Base-by-base conservation (phyloP, 768 basidiomycete genomes). In the Mycena latifolia region DNA sequence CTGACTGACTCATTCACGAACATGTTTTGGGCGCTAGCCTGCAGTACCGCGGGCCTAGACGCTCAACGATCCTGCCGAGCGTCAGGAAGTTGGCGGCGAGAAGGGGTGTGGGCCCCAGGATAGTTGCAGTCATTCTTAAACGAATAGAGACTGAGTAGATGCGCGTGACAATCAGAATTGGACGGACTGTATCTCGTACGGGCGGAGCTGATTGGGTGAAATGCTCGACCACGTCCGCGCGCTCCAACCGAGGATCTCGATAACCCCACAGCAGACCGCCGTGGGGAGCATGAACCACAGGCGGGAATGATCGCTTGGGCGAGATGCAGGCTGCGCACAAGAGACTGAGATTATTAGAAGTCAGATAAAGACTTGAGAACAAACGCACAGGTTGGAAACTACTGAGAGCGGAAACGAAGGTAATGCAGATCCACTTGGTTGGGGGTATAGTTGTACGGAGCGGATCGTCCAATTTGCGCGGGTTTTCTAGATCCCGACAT, bases 51-150 rank as follows among this genome's bases (percentile, higher is more conserved):
- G 57, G 33, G 0, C 66, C 66, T 9, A 68, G 57, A 3, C 66
- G 55, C 10, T 60, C 27, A 14, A 68, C 63, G 12, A 68, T 63
- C 20, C 66, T 61, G 29, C 60, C 66, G 17, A 67, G 61, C 20
- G 62, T 67, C 60, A 67, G 62, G 47, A 67, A 67, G 24, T 67
- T 61, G 10, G 66, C 66, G 18, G 66, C 66, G 55, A 62, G 62
- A 43, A 67, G 60, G 12, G 66, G 66, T 0, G 66, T 67, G 1
- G 66, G 61, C 8, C 66, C 66, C 63, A 48, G 3, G 33, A 25
- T 4, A 17, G n/a, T n/a, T n/a, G n/a, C n/a, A n/a, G n/a, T n/a
- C n/a, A n/a, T n/a, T n/a, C n/a, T 7, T 11, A 10, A 3, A 5
- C n/a, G 52, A 52, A 17, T 18, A 14, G 8, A 6, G 20, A 51